phyloP scores from a whole-genome alignment of 345 rosid genomes.

The Orychophragmus violaceus region DNA sequence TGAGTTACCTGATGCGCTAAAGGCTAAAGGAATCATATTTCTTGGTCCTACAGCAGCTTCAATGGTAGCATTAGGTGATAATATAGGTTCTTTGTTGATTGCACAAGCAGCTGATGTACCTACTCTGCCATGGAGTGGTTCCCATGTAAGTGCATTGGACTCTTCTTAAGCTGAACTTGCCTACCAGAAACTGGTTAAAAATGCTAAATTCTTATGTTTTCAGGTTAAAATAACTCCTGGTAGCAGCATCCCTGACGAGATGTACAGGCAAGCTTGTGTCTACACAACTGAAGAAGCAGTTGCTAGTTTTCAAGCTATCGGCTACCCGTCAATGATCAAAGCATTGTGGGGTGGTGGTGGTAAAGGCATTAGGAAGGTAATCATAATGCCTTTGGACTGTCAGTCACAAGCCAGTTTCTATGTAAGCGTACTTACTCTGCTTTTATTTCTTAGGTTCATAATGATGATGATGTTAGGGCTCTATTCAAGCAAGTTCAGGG shows the following conservation, averaged over 20 bases:
- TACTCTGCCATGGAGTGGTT: conserved; percentile 99
- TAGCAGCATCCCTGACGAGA: conserved; percentile 82
- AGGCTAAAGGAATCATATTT: conserved; percentile 78
- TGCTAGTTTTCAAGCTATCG: conserved; percentile 94
- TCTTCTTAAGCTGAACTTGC: neutral
- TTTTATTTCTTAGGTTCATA: conserved; percentile 62
- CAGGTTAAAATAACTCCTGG: conserved; percentile 82
- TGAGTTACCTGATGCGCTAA: conserved; percentile 86
- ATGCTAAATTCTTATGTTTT: conserved; percentile 17
- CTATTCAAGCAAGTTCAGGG: conserved; percentile 99
- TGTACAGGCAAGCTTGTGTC: conserved; percentile 92
- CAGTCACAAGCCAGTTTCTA: neutral
- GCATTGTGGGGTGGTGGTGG: conserved; percentile 99
- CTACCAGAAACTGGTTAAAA: conserved; percentile 1
- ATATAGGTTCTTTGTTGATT: conserved; percentile 98
- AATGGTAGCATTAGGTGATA: conserved; percentile 97
- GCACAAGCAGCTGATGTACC: conserved; percentile 99
- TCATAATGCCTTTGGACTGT: conserved; percentile 16
- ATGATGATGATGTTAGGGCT: conserved; percentile 94
- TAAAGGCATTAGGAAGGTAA: conserved; percentile 98
- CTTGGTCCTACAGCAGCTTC: conserved; percentile 92
- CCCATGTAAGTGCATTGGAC: conserved; percentile 55
- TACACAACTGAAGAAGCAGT: conserved; percentile 96
- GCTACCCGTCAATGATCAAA: conserved; percentile 99
- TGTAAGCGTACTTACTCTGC: neutral